Base-by-base conservation (phyloP, 1,284 basidiomycete species). In the Irpex rosettiformis region DNA sequence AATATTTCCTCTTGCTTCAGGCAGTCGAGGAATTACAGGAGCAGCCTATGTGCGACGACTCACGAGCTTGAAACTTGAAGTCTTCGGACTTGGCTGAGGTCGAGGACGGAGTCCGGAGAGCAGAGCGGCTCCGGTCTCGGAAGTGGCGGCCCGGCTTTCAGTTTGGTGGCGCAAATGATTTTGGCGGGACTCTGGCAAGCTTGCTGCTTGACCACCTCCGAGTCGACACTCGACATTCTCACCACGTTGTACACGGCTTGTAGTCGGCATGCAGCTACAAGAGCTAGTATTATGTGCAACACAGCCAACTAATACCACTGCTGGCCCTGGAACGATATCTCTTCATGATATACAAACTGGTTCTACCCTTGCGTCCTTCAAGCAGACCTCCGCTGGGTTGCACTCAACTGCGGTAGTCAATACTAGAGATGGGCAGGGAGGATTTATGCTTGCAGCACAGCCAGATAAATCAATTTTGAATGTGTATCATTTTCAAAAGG, bases 401-500 rank as follows among this genome's bases (percentile, higher is more conserved):
- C 83, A 86, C 56, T 88, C 82, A 66, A 85, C 81, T 8, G 78
- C 83, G 21, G 73, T 85, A 16, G 75, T 87, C n/a, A 80, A 85
- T 54, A 84, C 89, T 0, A 77, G 75, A 60, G 79, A 83, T 67
- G 83, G 82, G 1, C 82, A 85, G 62, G 91, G 92, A 47, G 92
- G 92, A 1, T 78, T 91, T 62, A 80, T 93, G 61, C 77, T 93
- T 21, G 83, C 88, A 55, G 83, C 86, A 16, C 92, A 94, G 67
- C 79, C 82, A 48, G 90, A 93, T 67, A 94, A 93, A 70, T 83
- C 89, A 0, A 81, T 93, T 51, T 67, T 94, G 64, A 87, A 92
- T 65, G 84, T 92, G 29, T 94, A 92, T 65, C 84, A 82, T 64
- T 94, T 91, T 69, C 93, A 94, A 80, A 93, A 91, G 75, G 91